phyloP scores from a whole-genome alignment of 73 alveolate genomes.

The Tetrahymena borealis region DNA sequence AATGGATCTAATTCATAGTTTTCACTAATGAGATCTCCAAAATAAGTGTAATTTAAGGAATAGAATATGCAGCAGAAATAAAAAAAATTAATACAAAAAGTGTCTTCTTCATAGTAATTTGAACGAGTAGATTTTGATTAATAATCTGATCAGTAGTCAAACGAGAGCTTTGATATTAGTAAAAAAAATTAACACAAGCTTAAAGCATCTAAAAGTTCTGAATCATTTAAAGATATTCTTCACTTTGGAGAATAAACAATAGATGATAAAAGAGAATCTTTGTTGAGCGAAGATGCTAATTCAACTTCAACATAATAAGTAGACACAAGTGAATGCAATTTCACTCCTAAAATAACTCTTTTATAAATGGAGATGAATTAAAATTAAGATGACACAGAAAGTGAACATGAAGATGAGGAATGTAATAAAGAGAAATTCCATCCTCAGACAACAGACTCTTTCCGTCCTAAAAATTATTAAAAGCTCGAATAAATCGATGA shows the following conservation, averaged over 20 bases:
- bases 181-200: neutral
- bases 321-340: neutral
- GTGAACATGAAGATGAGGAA: neutral
- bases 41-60: neutral
- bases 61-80: neutral
- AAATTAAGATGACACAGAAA: neutral
- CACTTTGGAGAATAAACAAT: neutral
- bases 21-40: neutral
- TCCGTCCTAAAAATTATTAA: neutral
- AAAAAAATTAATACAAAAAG: neutral
- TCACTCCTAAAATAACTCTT: neutral
- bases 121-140: neutral
- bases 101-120: neutral
- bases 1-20: neutral
- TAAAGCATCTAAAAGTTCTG: neutral
- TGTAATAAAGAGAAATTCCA: neutral
- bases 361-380: neutral
- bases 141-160: neutral
- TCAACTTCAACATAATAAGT: neutral
- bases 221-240: neutral
- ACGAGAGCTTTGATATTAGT: neutral
- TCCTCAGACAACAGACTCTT: neutral
- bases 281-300: neutral
- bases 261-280: neutral
- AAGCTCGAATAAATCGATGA: neutral